Conservation (phyloP, 73 alveolate species). For the Stentor coeruleus region DNA sequence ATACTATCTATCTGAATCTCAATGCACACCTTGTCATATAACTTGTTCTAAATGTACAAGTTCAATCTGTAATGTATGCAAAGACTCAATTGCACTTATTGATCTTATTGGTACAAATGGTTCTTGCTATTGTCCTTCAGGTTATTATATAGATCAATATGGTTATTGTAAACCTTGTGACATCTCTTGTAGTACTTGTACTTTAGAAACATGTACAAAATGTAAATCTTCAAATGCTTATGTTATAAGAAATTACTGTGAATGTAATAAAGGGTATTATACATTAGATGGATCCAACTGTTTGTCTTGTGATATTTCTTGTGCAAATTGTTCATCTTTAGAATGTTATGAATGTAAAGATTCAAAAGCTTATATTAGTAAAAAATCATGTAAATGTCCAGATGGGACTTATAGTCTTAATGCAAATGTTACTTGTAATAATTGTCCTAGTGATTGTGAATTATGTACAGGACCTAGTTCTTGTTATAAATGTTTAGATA, state of each 20-base stretch:
- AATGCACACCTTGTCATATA: not conserved
- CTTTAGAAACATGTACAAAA: not conserved
- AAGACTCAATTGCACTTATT: not conserved
- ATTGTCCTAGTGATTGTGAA: not conserved
- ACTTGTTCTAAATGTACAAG: not conserved
- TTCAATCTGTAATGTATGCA: not conserved
- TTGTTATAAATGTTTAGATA: not conserved
- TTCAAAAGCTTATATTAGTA: not conserved
- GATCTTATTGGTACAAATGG: not conserved
- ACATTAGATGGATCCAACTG: not conserved
- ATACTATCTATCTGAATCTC: not conserved
- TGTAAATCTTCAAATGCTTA: not conserved
- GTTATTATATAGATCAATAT: not conserved
- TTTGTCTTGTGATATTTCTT: not conserved
- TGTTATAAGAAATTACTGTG: not conserved
- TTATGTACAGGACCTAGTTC: not conserved
- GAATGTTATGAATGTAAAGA: not conserved
- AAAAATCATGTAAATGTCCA: not conserved
- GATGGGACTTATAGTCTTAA: not conserved
- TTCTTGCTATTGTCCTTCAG: not conserved
- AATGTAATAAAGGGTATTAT: not conserved
- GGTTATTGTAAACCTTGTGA: not conserved
- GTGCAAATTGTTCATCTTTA: not conserved
- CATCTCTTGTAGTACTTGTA: not conserved
- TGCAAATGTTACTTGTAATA: not conserved